phyloP scores from a whole-genome alignment of 2,329 filamentous ascomycete genomes.

The Stachybotrys elegans region DNA sequence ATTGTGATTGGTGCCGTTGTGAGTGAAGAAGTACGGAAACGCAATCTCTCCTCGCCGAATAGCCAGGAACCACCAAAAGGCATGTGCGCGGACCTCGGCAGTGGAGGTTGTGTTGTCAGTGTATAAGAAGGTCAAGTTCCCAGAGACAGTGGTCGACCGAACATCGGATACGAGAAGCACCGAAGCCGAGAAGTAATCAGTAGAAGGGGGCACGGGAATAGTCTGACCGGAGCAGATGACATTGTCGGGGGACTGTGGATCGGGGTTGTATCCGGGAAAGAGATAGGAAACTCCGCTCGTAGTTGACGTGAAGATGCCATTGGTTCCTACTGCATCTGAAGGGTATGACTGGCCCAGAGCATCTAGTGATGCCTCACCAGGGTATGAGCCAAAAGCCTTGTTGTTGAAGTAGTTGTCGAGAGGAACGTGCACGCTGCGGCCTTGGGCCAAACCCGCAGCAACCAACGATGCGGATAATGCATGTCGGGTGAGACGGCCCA shows the following conservation, averaged over 20 bases:
- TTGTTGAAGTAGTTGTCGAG: slow-evolving; percentile 33
- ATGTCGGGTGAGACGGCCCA: too few relatives aligned
- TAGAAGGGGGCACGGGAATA: slow-evolving; percentile 21
- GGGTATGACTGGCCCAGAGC: slow-evolving; percentile 35
- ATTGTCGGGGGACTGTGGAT: slow-evolving; percentile 30
- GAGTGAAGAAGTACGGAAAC: slow-evolving; percentile 33
- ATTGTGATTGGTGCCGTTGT: slow-evolving; percentile 34
- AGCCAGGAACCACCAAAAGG: slow-evolving; percentile 37
- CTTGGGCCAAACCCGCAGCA: too few relatives aligned
- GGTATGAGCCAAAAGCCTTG: slow-evolving; percentile 36
- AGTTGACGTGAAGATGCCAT: slow-evolving; percentile 20
- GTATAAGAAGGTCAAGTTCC: slow-evolving; percentile 36
- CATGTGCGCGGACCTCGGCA: slow-evolving; percentile 35
- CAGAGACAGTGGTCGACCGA: slow-evolving; percentile 29
- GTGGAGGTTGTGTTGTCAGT: slow-evolving; percentile 30
- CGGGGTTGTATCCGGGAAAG: slow-evolving; percentile 33
- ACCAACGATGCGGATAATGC: too few relatives aligned
- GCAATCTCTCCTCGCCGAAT: slow-evolving; percentile 40
- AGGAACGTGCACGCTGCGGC: too few relatives aligned
- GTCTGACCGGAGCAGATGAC: slow-evolving; percentile 35
- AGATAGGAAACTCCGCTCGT: slow-evolving; percentile 34
- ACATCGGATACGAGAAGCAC: slow-evolving; percentile 38
- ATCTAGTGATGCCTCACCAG: slow-evolving; percentile 41
- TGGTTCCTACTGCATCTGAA: slow-evolving; percentile 24
- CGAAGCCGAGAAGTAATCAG: slow-evolving; percentile 30